Conservation (phyloP, 1,139 yeast species). For the Scheffersomyces cryptocercus region DNA sequence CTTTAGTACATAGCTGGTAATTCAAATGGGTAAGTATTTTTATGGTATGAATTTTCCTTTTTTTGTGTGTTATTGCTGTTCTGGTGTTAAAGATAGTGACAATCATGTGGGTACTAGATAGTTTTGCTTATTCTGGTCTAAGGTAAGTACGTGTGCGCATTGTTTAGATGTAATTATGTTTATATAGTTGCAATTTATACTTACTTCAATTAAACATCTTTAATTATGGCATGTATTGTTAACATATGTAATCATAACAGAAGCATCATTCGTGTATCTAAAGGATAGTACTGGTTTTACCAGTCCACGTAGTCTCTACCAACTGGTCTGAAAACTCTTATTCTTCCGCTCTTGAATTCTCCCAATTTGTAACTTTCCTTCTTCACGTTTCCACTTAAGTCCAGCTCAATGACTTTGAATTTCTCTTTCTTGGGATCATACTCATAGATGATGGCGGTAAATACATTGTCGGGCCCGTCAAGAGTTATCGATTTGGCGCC, state of each 20-base stretch:
- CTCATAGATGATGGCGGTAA: constrained; percentile 52
- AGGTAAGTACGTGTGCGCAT: constrained; percentile 9
- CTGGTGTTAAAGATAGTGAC: neutral
- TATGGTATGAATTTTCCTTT: too few relatives aligned
- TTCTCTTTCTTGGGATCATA: constrained; percentile 77
- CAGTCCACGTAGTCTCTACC: constrained; percentile 66
- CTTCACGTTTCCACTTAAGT: constrained; percentile 53
- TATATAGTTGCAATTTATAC: neutral
- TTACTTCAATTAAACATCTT: neutral
- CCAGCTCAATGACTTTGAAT: constrained; percentile 70
- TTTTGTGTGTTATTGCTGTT: too few relatives aligned
- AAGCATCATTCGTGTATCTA: too few relatives aligned
- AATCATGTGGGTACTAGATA: neutral
- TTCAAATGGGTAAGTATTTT: neutral
- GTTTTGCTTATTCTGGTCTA: constrained; percentile 14
- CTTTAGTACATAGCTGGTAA: neutral
- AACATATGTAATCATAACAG: too few relatives aligned
- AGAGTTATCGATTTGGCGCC: constrained; percentile 38
- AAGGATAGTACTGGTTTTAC: constrained; percentile 20
- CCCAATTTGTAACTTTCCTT: constrained; percentile 65
- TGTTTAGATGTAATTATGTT: neutral
- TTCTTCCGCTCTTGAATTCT: constrained; percentile 77
- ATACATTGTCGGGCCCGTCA: constrained; percentile 22
- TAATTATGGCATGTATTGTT: too few relatives aligned
- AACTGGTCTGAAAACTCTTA: constrained; percentile 72